Base-by-base conservation (phyloP, 2,329 filamentous ascomycete species). In the Ophiosphaerella herpotricha region DNA sequence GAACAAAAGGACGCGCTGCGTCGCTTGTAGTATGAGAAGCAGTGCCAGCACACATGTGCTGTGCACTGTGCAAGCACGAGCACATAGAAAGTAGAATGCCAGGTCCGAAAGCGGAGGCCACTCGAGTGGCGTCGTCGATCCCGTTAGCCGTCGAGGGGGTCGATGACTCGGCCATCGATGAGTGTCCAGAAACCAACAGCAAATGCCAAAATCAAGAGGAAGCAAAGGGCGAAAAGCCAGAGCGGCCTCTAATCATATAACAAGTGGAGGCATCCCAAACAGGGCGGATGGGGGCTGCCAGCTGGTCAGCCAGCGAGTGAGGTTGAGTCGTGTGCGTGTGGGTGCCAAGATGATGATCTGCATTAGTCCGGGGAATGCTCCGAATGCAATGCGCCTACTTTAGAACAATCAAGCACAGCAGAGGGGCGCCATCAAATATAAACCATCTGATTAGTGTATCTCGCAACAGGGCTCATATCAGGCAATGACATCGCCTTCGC, bases 241-340 rank as follows among this genome's bases (percentile, higher is more conserved):
- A 57, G 61, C 61, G 42, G 50, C 61, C 55, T 61, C 56, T 64
- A 58, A 58, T 46, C 45, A 40, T 38, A 43, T 39, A 49, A 43
- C 53, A 55, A 49, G 52, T 53, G 45, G 45, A 49, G 42, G 41
- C 39, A 43, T 45, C 26, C 48, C 41, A 35, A 38, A 31, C 41
- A 50, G 32, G 40, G 43, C 26, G 11, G 11, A 29, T 11, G 6
- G 6, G 26, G 26, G 26, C 11, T 29, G 26, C 26, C 26, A 8
- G 26, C 26, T 29, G 26, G 26, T 29, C 26, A 11, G 26, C 11
- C 7, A 29, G 26, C 26, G 11, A 11, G 11, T 3, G 26, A 29
- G 26, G 26, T 29, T 29, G 26, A 29, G 26, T 8, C 7, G 7
- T 8, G 26, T 29, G 26, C 3, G 26, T 6, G 26, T 29, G 26